Evolutionary conservation across 345 rosid genomes (phyloP).

Genomic region (Lumnitzera littorea): DNA sequence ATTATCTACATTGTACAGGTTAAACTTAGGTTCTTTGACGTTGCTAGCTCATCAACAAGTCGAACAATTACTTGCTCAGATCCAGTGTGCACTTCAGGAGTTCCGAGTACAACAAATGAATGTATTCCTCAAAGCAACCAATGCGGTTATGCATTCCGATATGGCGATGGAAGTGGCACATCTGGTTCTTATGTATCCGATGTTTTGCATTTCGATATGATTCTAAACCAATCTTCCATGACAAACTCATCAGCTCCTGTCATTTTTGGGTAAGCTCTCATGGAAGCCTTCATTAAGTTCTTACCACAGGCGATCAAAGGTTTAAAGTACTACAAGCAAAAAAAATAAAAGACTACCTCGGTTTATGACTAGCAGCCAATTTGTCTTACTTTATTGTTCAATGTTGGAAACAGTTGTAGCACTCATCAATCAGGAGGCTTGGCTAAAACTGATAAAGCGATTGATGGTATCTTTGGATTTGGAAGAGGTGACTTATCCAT

Average conservation of each 20-base stretch:
- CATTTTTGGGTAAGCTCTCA: constrained; percentile 62
- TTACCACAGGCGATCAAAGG: too few species aligned
- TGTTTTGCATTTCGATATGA: constrained; percentile 56
- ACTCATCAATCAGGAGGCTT: constrained; percentile 73
- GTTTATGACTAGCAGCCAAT: too few species aligned
- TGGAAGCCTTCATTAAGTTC: too few species aligned
- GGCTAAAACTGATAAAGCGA: constrained; percentile 76
- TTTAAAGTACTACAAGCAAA: too few species aligned
- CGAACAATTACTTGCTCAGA: constrained; percentile 40
- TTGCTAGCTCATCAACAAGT: constrained; percentile 55
- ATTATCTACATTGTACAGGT: constrained; percentile 31
- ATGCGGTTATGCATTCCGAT: constrained; percentile 72
- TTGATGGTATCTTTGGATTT: constrained; percentile 94
- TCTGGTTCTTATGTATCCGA: constrained; percentile 77
- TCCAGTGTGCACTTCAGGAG: constrained; percentile 20
- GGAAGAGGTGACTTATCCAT: constrained; percentile 72
- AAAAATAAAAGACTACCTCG: too few species aligned
- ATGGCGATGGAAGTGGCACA: constrained; percentile 93
- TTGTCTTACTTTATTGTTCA: not conserved
- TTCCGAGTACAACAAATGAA: constrained; percentile 47
- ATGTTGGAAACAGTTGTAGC: constrained; percentile 67
- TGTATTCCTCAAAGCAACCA: constrained; percentile 51
- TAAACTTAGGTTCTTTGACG: constrained; percentile 59
- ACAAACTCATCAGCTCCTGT: constrained; percentile 76
- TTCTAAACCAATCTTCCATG: constrained; percentile 45